Evolutionary conservation across 176 grass and related monocot genomes (phyloP).

Genomic region (Saccharum spontaneum): DNA sequence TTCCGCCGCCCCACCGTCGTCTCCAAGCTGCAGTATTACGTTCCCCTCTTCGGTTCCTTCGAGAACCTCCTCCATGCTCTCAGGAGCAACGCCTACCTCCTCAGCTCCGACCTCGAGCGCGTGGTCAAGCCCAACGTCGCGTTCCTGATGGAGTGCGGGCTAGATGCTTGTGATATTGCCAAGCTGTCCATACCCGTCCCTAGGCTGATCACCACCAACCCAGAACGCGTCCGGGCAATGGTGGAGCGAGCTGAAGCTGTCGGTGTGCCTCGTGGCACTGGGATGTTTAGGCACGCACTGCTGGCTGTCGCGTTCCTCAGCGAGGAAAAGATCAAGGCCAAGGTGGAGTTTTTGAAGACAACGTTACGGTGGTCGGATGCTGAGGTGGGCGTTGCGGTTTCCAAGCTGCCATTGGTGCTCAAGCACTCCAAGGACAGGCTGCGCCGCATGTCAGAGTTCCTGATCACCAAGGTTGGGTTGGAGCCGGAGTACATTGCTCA

Average conservation of each 20-base stretch:
- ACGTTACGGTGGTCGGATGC: conserved; percentile 49
- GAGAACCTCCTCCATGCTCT: conserved; percentile 43
- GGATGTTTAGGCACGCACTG: conserved; percentile 51
- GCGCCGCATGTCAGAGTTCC: conserved; percentile 35
- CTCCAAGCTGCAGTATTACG: conserved; percentile 51
- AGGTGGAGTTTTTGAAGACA: conserved; percentile 42
- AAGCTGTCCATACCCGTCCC: conserved; percentile 24
- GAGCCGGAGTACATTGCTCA: conserved; percentile 40
- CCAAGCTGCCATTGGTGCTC: conserved; percentile 42
- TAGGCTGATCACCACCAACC: conserved; percentile 43
- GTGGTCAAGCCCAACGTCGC: conserved; percentile 53
- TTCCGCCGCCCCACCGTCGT: conserved; percentile 53
- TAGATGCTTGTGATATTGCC: conserved; percentile 49
- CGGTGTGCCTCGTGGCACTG: conserved; percentile 19
- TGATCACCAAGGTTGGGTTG: conserved; percentile 40
- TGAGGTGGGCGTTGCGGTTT: conserved; percentile 36
- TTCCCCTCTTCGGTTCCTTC: conserved; percentile 42
- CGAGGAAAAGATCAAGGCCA: conserved; percentile 41
- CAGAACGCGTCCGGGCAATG: conserved; percentile 28
- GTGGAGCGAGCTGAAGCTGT: conserved; percentile 28
- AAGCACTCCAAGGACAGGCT: conserved; percentile 48
- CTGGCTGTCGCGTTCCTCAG: conserved; percentile 36
- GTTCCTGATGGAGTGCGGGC: conserved; percentile 45
- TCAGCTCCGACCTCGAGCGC: conserved; percentile 50
- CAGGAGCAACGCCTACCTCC: conserved; percentile 46